These are phyloP conservation scores for Zygoascus ofunaensis DNA, from an alignment of 805 yeast genomes.

Conservation along the genomic window DNA sequence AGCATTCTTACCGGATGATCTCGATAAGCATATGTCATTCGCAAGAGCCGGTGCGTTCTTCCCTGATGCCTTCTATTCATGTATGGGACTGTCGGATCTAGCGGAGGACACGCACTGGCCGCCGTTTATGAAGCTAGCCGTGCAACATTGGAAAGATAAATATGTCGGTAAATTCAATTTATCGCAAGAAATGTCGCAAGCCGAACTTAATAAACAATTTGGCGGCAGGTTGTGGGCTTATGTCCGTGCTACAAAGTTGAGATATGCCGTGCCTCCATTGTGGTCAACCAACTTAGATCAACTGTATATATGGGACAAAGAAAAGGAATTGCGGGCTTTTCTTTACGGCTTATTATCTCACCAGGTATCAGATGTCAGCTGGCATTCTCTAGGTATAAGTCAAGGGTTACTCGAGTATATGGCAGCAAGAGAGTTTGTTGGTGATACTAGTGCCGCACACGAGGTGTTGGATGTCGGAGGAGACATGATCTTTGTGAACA, in stretches of 20 bases:
- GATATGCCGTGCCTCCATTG: neutral
- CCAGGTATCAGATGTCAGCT: slow-evolving; percentile 54
- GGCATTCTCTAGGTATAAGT: slow-evolving; percentile 53
- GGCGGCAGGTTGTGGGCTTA: neutral
- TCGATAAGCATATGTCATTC: slow-evolving; percentile 5
- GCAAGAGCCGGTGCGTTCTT: slow-evolving; percentile 52
- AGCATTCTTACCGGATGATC: slow-evolving; percentile 10
- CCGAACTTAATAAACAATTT: neutral
- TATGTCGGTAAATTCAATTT: slow-evolving; percentile 11
- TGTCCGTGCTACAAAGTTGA: neutral
- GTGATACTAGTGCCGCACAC: slow-evolving; percentile 43
- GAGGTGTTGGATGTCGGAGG: slow-evolving; percentile 51
- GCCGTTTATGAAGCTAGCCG: slow-evolving; percentile 43
- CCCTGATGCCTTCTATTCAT: slow-evolving; percentile 61
- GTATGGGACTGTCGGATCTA: slow-evolving; percentile 40
- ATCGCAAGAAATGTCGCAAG: neutral
- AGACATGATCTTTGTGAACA: slow-evolving; percentile 43
- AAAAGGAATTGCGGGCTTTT: slow-evolving; percentile 40
- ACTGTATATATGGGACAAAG: neutral
- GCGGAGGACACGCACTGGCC: slow-evolving; percentile 70
- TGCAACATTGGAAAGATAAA: slow-evolving; percentile 34
- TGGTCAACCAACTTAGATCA: neutral
- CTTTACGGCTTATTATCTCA: slow-evolving; percentile 51
- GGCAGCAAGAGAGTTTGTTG: slow-evolving; percentile 46
- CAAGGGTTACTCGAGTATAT: slow-evolving; percentile 49